A percentile compares a stretch with the other conserved stretches of the same genome.
Conservation (phyloP, 768 basidiomycete species). For the Lentinula detonsa region DNA sequence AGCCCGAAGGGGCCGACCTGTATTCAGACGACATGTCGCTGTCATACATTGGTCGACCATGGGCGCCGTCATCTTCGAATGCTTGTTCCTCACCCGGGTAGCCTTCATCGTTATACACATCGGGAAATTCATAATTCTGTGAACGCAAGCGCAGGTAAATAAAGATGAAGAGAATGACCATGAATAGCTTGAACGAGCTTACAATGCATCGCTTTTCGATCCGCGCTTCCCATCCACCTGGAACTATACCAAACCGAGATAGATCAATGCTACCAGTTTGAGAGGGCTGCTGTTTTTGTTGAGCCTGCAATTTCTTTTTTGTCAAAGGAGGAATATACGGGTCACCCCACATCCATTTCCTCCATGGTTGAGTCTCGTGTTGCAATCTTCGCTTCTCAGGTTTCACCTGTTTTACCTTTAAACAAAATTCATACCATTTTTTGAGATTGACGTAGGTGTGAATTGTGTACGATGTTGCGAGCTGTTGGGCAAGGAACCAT, state of each 20-base stretch:
- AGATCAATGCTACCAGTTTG: neutral
- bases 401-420: neutral
- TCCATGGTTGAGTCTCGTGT: neutral
- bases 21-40: neutral
- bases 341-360: neutral
- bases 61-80: neutral
- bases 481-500: conserved; percentile 29
- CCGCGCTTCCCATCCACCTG: conserved; percentile 1
- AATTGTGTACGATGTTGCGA: neutral
- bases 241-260: neutral
- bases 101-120: neutral
- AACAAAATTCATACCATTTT: conserved; percentile 2
- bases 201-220: neutral
- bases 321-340: neutral
- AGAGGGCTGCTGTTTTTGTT: neutral
- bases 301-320: neutral
- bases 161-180: neutral
- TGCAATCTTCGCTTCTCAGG: neutral
- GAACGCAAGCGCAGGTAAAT: neutral
- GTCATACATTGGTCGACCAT: neutral
- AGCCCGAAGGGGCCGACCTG: neutral
- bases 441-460: neutral
- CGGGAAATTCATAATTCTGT: neutral
- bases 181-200: neutral
- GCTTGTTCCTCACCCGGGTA: neutral